These are phyloP conservation scores for Hansenula lynferdii DNA, from an alignment of 1,139 yeast species.

Conservation along the genomic window DNA sequence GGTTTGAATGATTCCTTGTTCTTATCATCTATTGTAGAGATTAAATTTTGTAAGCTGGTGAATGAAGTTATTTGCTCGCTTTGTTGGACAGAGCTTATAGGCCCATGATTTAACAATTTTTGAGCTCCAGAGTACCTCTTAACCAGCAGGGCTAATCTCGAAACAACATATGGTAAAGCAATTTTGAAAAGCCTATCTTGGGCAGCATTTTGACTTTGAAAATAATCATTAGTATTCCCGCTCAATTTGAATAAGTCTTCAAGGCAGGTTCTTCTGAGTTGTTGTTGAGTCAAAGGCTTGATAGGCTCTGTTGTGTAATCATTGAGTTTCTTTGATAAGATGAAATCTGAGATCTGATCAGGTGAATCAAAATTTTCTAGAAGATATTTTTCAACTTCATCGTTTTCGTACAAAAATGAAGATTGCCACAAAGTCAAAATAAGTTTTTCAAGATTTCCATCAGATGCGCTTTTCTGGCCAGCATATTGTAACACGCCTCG, in stretches of 20 bases:
- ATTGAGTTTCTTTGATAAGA: conserved; percentile 30
- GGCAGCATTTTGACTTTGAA: too few species aligned
- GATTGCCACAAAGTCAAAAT: conserved; percentile 40
- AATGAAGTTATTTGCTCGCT: conserved; percentile 38
- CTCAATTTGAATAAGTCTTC: conserved; percentile 37
- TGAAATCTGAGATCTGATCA: conserved; percentile 23
- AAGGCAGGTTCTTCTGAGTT: conserved; percentile 43
- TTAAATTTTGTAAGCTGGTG: conserved; percentile 27
- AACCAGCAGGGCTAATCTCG: conserved; percentile 47
- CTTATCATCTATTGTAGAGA: conserved; percentile 16
- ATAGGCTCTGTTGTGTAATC: conserved; percentile 41
- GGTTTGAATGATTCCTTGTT: conserved; percentile 16
- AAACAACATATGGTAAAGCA: conserved; percentile 34
- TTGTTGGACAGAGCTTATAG: conserved; percentile 48
- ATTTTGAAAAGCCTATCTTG: conserved; percentile 8
- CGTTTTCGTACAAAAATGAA: conserved; percentile 48
- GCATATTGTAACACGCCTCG: conserved; percentile 37
- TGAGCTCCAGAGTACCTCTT: conserved; percentile 49
- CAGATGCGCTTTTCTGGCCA: conserved; percentile 22
- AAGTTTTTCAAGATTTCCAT: conserved; percentile 35
- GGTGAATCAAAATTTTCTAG: conserved; percentile 26
- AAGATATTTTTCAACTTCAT: conserved; percentile 37
- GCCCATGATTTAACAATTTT: conserved; percentile 44
- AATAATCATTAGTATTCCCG: conserved; percentile 3
- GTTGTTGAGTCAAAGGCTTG: conserved; percentile 30